These are phyloP conservation scores for Colletotrichum australisinense DNA, from an alignment of 2,329 filamentous ascomycete genomes.

Conservation along the genomic window DNA sequence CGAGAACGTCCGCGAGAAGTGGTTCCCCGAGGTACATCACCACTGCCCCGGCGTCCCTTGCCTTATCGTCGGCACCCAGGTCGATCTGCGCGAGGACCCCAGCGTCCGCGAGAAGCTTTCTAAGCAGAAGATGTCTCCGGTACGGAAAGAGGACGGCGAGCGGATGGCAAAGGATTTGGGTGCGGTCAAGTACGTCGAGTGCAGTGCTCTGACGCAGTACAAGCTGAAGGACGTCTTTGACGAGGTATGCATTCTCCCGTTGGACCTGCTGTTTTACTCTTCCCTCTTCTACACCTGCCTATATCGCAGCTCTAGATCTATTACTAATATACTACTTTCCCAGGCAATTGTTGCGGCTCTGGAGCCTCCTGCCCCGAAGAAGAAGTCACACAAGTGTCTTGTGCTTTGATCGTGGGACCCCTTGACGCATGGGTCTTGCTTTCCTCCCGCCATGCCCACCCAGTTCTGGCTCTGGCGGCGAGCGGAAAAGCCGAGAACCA, in stretches of 20 bases:
- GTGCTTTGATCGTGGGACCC: slow-evolving; percentile 63
- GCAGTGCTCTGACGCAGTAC: slow-evolving; percentile 96
- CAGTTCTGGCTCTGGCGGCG: slow-evolving; percentile 29
- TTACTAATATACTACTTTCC: slow-evolving; percentile 32
- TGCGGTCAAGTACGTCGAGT: slow-evolving; percentile 98
- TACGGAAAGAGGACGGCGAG: slow-evolving; percentile 92
- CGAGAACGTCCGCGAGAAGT: slow-evolving; percentile 99
- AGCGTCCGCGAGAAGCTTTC: slow-evolving; percentile 90
- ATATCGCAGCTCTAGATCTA: slow-evolving; percentile 7
- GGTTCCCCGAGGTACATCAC: slow-evolving; percentile 98
- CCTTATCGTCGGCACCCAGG: slow-evolving; percentile 97
- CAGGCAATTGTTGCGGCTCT: slow-evolving; percentile 96
- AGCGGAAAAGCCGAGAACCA: slow-evolving; percentile 34
- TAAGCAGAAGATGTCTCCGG: slow-evolving; percentile 96
- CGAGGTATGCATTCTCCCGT: slow-evolving; percentile 73
- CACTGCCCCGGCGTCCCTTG: slow-evolving; percentile 98
- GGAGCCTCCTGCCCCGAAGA: slow-evolving; percentile 87
- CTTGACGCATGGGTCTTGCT: slow-evolving; percentile 16
- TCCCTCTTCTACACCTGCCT: background rate
- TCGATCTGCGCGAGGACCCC: slow-evolving; percentile 91
- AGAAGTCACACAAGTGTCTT: slow-evolving; percentile 77
- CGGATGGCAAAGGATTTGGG: slow-evolving; percentile 97
- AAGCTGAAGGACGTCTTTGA: slow-evolving; percentile 99
- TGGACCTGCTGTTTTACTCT: background rate
- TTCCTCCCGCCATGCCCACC: slow-evolving; percentile 24